A percentile compares a stretch with the other conserved stretches of the same genome.
Evolutionary conservation across 2,329 filamentous ascomycete species (phyloP).

Genomic region (Phyllosticta citriasiana): DNA sequence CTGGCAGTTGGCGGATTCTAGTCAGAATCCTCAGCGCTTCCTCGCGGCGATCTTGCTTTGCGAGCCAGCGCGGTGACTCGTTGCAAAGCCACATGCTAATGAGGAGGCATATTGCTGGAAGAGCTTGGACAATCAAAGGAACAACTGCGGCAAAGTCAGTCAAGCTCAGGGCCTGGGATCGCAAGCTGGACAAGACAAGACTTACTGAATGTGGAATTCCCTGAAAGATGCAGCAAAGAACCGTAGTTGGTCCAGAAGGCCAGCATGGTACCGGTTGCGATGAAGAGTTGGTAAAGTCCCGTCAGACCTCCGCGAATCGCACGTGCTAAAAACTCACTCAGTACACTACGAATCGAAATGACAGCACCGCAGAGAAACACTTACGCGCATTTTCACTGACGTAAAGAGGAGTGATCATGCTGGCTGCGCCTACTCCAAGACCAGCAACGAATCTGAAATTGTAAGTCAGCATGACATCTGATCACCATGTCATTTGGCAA

Average conservation of each 20-base stretch:
- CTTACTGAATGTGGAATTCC: constrained; percentile 38
- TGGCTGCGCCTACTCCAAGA: constrained; percentile 41
- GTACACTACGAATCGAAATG: no score
- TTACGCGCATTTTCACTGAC: constrained; percentile 51
- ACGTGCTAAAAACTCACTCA: no score
- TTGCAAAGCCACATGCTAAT: constrained; percentile 52
- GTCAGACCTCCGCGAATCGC: constrained; percentile 50
- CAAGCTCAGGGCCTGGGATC: not conserved
- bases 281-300: constrained; percentile 51
- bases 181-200: constrained; percentile 10
- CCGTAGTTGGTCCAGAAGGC: constrained; percentile 48
- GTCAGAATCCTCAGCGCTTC: constrained; percentile 48
- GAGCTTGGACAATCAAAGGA: constrained; percentile 53
- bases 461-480: not conserved
- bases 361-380: not conserved
- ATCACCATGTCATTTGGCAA: not conserved
- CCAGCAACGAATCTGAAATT: constrained; percentile 40
- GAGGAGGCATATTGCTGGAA: constrained; percentile 53
- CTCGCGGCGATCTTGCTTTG: constrained; percentile 59
- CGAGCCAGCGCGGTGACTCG: constrained; percentile 59
- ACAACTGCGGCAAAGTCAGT: constrained; percentile 31
- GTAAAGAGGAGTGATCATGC: constrained; percentile 51
- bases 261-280: constrained; percentile 42
- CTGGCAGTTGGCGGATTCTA: constrained; percentile 44
- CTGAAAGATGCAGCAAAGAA: constrained; percentile 34